Evolutionary conservation across 352 stramenopile genomes (phyloP).

Genomic region (Globisporangium cystogenes): DNA sequence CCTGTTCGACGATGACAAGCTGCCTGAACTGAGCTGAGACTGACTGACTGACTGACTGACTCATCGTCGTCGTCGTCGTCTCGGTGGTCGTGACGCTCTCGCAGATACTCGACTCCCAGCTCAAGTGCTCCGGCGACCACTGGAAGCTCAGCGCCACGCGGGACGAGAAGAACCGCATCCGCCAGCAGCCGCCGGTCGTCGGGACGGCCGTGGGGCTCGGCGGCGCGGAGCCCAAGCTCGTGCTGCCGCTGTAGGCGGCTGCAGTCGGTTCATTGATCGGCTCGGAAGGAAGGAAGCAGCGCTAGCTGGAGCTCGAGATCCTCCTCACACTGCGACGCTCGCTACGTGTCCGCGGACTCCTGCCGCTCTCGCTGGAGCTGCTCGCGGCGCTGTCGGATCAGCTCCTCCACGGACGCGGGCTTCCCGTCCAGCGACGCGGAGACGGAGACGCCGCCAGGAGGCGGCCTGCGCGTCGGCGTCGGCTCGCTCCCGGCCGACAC

Average conservation of each 20-base stretch:
- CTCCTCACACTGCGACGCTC: not conserved
- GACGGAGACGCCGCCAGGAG: not conserved
- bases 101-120: slow-evolving; percentile 55
- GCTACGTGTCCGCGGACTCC: slow-evolving; percentile 2
- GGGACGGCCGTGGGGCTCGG: not conserved
- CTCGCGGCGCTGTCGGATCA: slow-evolving; percentile 59
- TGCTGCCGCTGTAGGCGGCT: slow-evolving; percentile 10
- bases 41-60: too few relatives aligned
- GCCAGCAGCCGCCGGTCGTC: slow-evolving; percentile 4
- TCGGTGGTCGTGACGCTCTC: not conserved
- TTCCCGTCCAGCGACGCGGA: not conserved
- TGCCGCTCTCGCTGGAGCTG: slow-evolving; percentile 63
- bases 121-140: slow-evolving; percentile 42
- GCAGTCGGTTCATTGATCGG: not conserved
- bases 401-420: slow-evolving; percentile 54
- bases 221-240: slow-evolving; percentile 12
- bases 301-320: too few relatives aligned
- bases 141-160: slow-evolving; percentile 27
- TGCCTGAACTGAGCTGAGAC: not conserved
- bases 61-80: too few relatives aligned
- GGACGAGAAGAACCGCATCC: slow-evolving; percentile 34
- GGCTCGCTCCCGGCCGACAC: slow-evolving; percentile 15
- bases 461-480: slow-evolving; percentile 4
- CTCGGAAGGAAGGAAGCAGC: not conserved
- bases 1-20: not conserved